These are phyloP conservation scores for Phaeosphaeria sp. DNA, from an alignment of 2,329 filamentous ascomycete species.

Conservation along the genomic window DNA sequence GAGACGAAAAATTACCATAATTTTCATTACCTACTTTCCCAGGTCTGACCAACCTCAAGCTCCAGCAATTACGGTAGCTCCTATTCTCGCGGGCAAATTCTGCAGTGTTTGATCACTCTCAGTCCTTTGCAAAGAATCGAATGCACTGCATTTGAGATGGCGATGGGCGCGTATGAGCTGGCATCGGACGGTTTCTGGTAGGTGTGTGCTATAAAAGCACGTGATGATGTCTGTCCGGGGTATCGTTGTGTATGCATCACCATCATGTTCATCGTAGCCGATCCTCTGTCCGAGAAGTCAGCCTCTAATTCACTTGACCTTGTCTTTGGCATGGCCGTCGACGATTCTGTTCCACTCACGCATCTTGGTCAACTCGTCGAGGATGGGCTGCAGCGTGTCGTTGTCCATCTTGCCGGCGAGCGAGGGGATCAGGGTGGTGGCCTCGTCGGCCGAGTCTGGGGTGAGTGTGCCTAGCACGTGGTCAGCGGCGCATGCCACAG, in stretches of 20 bases:
- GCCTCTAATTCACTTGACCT: conserved; percentile 7
- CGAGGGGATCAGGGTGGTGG: conserved; percentile 92
- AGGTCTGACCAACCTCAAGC: not conserved
- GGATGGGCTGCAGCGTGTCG: conserved; percentile 82
- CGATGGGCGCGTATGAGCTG: not conserved
- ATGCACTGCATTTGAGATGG: not conserved
- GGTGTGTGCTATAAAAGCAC: not conserved
- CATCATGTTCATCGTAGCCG: conserved; percentile 23
- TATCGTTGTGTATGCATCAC: conserved; percentile 1
- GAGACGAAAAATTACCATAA: not conserved
- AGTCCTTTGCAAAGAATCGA: not conserved
- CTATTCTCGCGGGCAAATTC: not conserved
- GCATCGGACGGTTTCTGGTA: not conserved
- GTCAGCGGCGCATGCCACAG: conserved; percentile 16
- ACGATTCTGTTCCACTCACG: conserved; percentile 45
- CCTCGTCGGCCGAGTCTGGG: conserved; percentile 92
- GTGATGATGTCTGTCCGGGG: not conserved
- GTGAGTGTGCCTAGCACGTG: conserved; percentile 76
- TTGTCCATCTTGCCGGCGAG: conserved; percentile 89
- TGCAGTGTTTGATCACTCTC: not conserved
- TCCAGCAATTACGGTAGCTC: not conserved
- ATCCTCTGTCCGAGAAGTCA: conserved; percentile 34
- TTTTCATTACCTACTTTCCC: not conserved
- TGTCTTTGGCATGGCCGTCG: not conserved
- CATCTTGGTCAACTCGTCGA: conserved; percentile 90